A percentile compares a stretch with the other conserved stretches of the same genome.
These are phyloP conservation scores for Fonsecaea multimorphosa DNA, from an alignment of 2,329 filamentous ascomycete species.

Conservation along the genomic window DNA sequence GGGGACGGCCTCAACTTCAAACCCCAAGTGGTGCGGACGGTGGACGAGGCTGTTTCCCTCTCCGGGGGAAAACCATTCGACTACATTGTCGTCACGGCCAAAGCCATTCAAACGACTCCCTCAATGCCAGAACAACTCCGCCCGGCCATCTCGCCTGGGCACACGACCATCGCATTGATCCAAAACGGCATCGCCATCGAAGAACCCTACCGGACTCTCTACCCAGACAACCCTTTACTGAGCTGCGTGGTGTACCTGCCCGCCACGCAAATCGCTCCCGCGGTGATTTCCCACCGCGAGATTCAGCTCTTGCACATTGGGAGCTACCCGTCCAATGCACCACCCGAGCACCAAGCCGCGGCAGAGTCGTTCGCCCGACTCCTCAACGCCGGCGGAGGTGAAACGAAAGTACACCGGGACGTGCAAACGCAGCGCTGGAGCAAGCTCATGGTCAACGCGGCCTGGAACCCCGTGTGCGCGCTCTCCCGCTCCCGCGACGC, in stretches of 20 bases:
- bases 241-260: constrained; percentile 64
- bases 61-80: constrained; percentile 46
- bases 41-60: constrained; percentile 36
- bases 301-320: constrained; percentile 59
- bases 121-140: constrained; percentile 46
- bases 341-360: constrained; percentile 40
- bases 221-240: constrained; percentile 60
- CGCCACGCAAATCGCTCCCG: constrained; percentile 57
- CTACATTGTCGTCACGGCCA: constrained; percentile 56
- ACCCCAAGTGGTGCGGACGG: constrained; percentile 37
- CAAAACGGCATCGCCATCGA: constrained; percentile 69
- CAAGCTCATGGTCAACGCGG: constrained; percentile 66
- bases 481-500: constrained; percentile 61
- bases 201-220: constrained; percentile 57
- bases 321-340: constrained; percentile 51
- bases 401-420: constrained; percentile 58
- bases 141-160: constrained; percentile 47
- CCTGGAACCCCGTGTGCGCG: constrained; percentile 67
- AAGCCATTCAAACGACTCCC: constrained; percentile 52
- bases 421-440: constrained; percentile 65
- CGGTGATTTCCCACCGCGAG: constrained; percentile 55
- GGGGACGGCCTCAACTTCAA: constrained; percentile 39
- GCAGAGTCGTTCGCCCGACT: constrained; percentile 51
- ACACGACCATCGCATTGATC: constrained; percentile 63
- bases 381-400: constrained; percentile 52